phyloP scores from a whole-genome alignment of 2,329 filamentous ascomycete species.

The Arachnopeziza araneosa region DNA sequence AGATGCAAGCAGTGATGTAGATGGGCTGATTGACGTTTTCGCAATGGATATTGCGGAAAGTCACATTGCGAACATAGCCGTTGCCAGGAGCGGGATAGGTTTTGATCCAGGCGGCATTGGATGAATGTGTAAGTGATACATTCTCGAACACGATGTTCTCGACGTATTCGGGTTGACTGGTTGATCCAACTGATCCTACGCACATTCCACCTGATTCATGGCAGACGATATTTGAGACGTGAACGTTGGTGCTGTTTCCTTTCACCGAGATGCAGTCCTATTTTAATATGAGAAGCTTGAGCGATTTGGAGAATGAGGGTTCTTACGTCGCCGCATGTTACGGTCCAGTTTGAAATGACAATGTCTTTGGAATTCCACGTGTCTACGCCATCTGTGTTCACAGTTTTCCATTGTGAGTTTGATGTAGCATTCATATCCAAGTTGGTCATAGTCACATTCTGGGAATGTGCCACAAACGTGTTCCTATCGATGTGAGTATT shows the following conservation, averaged over 20 bases:
- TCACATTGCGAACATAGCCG: slow-evolving; percentile 31
- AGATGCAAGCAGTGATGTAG: slow-evolving; percentile 43
- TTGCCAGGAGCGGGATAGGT: slow-evolving; percentile 31
- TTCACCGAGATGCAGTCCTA: slow-evolving; percentile 51
- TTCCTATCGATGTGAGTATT: slow-evolving; percentile 3
- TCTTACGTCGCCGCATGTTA: slow-evolving; percentile 39
- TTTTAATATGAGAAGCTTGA: not conserved
- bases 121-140: slow-evolving; percentile 30
- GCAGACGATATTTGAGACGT: slow-evolving; percentile 55
- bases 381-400: slow-evolving; percentile 60
- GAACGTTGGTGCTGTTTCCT: slow-evolving; percentile 51
- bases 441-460: slow-evolving; percentile 16
- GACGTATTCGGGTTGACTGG: slow-evolving; percentile 51
- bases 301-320: not conserved
- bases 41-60: slow-evolving; percentile 28
- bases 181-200: slow-evolving; percentile 42
- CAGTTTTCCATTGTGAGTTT: slow-evolving; percentile 42
- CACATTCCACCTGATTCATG: slow-evolving; percentile 52
- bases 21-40: slow-evolving; percentile 43
- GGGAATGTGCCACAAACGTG: slow-evolving; percentile 13
- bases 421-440: slow-evolving; percentile 24
- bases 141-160: slow-evolving; percentile 50
- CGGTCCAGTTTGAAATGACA: slow-evolving; percentile 43
- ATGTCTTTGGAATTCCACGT: slow-evolving; percentile 51
- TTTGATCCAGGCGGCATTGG: slow-evolving; percentile 34